phyloP scores from a whole-genome alignment of 1,139 yeast genomes.

The Saccharomyces hybrid region DNA sequence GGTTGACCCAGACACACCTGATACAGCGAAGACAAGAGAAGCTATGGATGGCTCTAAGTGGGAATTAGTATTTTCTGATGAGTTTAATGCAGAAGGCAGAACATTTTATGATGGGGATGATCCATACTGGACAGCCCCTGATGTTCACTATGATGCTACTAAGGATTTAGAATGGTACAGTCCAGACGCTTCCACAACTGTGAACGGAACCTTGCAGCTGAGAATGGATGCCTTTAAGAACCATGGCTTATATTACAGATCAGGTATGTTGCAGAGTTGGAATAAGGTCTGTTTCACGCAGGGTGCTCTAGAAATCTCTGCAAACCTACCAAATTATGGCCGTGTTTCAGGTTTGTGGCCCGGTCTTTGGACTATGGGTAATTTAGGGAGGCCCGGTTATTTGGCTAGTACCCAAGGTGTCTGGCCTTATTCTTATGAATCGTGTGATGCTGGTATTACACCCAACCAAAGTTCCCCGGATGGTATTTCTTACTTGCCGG shows the following conservation, averaged over 20 bases:
- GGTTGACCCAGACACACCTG: constrained; percentile 76
- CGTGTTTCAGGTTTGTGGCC: constrained; percentile 76
- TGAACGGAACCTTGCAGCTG: constrained; percentile 53
- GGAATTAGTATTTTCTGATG: constrained; percentile 72
- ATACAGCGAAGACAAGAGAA: constrained; percentile 39
- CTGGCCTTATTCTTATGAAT: constrained; percentile 77
- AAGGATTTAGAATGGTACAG: constrained; percentile 80
- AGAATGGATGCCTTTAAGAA: constrained; percentile 65
- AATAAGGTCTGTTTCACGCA: constrained; percentile 73
- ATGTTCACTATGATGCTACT: constrained; percentile 72
- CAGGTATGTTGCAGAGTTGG: constrained; percentile 83
- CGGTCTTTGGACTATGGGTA: constrained; percentile 82
- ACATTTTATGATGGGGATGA: constrained; percentile 78
- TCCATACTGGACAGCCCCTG: constrained; percentile 72
- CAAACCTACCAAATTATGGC: constrained; percentile 63
- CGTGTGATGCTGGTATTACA: constrained; percentile 81
- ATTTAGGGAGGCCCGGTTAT: constrained; percentile 76
- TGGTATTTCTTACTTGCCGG: constrained; percentile 70
- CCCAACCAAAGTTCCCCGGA: constrained; percentile 76
- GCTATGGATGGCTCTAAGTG: constrained; percentile 51
- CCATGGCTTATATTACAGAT: constrained; percentile 64
- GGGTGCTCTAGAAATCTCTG: constrained; percentile 63
- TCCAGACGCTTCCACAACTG: constrained; percentile 71
- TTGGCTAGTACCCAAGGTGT: constrained; percentile 73
- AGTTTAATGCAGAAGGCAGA: constrained; percentile 72